phyloP scores from a whole-genome alignment of 352 stramenopile species.

The Pythium coloratum region DNA sequence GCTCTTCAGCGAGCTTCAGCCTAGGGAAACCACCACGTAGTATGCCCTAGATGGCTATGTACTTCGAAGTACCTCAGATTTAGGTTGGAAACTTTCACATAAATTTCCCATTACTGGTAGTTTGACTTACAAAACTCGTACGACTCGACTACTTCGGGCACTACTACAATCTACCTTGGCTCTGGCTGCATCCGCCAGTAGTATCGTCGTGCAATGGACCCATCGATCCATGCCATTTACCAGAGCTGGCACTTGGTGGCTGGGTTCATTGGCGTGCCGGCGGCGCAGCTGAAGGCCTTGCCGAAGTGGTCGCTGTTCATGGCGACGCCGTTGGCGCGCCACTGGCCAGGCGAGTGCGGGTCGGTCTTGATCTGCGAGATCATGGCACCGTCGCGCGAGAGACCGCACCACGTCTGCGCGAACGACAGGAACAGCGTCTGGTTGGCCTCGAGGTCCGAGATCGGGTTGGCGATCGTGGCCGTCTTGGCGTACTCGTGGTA shows the following conservation, averaged over 20 bases:
- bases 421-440: constrained; percentile 72
- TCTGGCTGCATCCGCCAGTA: neutral
- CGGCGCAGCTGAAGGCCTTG: constrained; percentile 19
- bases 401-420: constrained; percentile 68
- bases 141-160: neutral
- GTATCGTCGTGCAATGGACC: neutral
- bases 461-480: neutral
- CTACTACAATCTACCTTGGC: neutral
- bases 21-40: too few species aligned
- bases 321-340: constrained; percentile 29
- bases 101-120: neutral
- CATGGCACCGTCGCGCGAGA: constrained; percentile 43
- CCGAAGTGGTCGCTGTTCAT: constrained; percentile 33
- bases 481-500: constrained; percentile 46
- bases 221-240: neutral
- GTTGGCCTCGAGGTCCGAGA: constrained; percentile 33
- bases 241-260: constrained; percentile 32
- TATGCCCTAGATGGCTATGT: too few species aligned
- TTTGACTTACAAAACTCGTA: constrained; percentile 2
- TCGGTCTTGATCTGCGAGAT: constrained; percentile 44
- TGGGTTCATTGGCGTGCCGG: constrained; percentile 26
- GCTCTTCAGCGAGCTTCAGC: too few species aligned
- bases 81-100: neutral
- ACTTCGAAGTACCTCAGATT: too few species aligned
- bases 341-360: constrained; percentile 47